Evolutionary conservation across 805 yeast species (phyloP).

Genomic region (Ogataea nitratoaversa): DNA sequence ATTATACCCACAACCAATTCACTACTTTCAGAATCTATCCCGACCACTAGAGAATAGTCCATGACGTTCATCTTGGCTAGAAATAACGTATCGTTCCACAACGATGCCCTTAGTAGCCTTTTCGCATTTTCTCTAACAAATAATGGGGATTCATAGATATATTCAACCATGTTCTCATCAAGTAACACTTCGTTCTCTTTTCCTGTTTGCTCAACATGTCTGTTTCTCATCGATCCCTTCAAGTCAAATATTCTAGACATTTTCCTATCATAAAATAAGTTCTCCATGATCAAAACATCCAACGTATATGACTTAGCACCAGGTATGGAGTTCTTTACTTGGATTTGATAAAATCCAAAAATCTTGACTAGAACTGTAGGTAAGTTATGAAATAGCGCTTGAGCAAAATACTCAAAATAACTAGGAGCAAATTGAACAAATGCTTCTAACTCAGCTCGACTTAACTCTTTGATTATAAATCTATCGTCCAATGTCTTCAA

Average conservation of each 20-base stretch:
- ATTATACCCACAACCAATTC: constrained; percentile 90
- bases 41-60: constrained; percentile 96
- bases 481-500: constrained; percentile 89
- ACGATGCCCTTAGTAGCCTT: constrained; percentile 75
- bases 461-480: constrained; percentile 82
- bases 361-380: constrained; percentile 94
- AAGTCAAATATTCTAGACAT: constrained; percentile 87
- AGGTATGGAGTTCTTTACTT: constrained; percentile 71
- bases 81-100: constrained; percentile 93
- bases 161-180: constrained; percentile 98
- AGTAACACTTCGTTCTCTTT: constrained; percentile 88
- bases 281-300: constrained; percentile 95
- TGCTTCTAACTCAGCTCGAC: constrained; percentile 85
- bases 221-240: constrained; percentile 96
- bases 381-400: constrained; percentile 88
- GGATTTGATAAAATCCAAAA: constrained; percentile 93
- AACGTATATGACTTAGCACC: constrained; percentile 69
- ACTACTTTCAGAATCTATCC: constrained; percentile 67
- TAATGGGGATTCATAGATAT: constrained; percentile 91
- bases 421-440: constrained; percentile 95
- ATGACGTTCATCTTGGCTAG: constrained; percentile 95
- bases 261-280: constrained; percentile 78
- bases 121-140: constrained; percentile 92
- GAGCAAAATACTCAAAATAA: constrained; percentile 93
- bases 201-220: constrained; percentile 96